Percentiles rank a stretch among this genome's conserved stretches.
phyloP scores from a whole-genome alignment of 2,329 filamentous ascomycete species.

The Aspergillus candidus region DNA sequence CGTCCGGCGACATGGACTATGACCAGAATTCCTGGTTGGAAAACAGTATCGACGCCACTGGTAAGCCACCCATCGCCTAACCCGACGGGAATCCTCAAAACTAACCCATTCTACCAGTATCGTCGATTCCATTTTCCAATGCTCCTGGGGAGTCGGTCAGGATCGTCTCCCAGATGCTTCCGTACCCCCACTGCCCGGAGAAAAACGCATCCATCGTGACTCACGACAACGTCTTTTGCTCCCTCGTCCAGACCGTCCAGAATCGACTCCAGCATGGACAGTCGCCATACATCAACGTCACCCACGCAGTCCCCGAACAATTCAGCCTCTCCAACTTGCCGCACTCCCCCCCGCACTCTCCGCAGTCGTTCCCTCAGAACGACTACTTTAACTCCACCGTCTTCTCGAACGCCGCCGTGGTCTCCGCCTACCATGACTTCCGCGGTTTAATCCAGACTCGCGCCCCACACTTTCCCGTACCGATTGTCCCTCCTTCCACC shows the following conservation, averaged over 20 bases:
- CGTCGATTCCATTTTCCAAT: constrained; percentile 35
- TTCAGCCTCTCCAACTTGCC: constrained; percentile 58
- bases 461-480: constrained; percentile 46
- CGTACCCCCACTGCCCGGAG: constrained; percentile 43
- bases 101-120: constrained; percentile 21
- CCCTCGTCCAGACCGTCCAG: constrained; percentile 52
- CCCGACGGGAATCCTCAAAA: neutral
- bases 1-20: constrained; percentile 28
- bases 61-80: constrained; percentile 20
- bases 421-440: constrained; percentile 53
- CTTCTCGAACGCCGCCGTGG: constrained; percentile 57
- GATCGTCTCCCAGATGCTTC: constrained; percentile 56
- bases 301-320: constrained; percentile 56
- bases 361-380: constrained; percentile 45
- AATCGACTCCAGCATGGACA: constrained; percentile 44
- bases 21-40: constrained; percentile 33
- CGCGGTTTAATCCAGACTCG: constrained; percentile 39
- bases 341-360: constrained; percentile 57
- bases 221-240: constrained; percentile 44
- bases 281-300: constrained; percentile 58
- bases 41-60: constrained; percentile 31
- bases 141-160: constrained; percentile 43
- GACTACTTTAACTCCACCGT: constrained; percentile 59
- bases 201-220: constrained; percentile 24
- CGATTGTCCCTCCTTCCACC: constrained; percentile 54